These are phyloP conservation scores for Leishmania tarentolae DNA, from an alignment of 208 protist species.

Conservation along the genomic window DNA sequence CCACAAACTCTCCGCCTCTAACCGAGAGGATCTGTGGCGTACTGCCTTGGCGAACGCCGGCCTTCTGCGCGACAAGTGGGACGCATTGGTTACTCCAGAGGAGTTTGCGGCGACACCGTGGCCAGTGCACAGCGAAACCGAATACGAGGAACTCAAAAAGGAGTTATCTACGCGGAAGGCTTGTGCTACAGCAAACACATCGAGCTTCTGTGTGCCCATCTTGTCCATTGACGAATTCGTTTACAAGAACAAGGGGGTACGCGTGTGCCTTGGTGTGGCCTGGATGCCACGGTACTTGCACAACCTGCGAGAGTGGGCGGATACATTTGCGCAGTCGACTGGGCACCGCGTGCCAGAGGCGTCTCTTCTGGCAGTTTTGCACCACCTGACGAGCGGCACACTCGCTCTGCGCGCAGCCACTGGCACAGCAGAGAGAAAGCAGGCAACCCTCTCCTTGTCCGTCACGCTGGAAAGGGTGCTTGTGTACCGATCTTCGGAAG, in stretches of 20 bases:
- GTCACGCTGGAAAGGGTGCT: slow-evolving; percentile 18
- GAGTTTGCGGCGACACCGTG: slow-evolving; percentile 29
- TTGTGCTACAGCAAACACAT: slow-evolving; percentile 38
- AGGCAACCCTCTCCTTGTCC: not conserved
- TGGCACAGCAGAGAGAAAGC: not conserved
- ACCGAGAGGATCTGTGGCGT: slow-evolving; percentile 43
- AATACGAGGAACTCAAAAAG: slow-evolving; percentile 34
- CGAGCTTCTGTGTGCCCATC: slow-evolving; percentile 55
- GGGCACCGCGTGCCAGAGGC: slow-evolving; percentile 41
- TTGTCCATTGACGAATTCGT: slow-evolving; percentile 42
- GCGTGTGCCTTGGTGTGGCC: slow-evolving; percentile 46
- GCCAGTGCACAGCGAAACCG: slow-evolving; percentile 46
- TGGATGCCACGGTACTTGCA: slow-evolving; percentile 73
- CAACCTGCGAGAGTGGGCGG: slow-evolving; percentile 56
- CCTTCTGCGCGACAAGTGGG: slow-evolving; percentile 16
- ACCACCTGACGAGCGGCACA: slow-evolving; percentile 40
- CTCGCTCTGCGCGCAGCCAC: slow-evolving; percentile 29
- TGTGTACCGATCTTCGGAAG: not conserved
- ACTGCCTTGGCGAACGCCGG: slow-evolving; percentile 31
- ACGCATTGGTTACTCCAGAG: slow-evolving; percentile 7
- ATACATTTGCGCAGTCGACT: slow-evolving; percentile 4
- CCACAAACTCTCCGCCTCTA: slow-evolving; percentile 20
- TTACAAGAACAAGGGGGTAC: slow-evolving; percentile 33
- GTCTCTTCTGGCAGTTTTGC: slow-evolving; percentile 34
- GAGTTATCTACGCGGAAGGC: slow-evolving; percentile 21